phyloP scores from a whole-genome alignment of 1,284 basidiomycete genomes.

The Tilletia setariae region DNA sequence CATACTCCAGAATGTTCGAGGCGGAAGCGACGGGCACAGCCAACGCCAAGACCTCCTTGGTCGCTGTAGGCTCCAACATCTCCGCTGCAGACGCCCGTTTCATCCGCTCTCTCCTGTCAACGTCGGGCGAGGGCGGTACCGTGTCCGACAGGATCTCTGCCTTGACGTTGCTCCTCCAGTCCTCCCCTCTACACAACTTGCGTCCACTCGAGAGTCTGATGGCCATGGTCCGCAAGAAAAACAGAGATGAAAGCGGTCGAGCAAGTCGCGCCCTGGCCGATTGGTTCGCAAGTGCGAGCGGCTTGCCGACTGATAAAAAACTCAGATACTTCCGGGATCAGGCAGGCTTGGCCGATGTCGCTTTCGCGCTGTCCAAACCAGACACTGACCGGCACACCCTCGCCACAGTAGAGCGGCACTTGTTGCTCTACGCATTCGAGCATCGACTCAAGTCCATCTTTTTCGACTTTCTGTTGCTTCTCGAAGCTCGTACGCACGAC shows the following conservation, averaged over 20 bases:
- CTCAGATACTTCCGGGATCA: slow-evolving; percentile 88
- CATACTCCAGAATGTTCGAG: slow-evolving; percentile 37
- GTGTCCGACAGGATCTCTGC: slow-evolving; percentile 91
- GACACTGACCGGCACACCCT: slow-evolving; percentile 28
- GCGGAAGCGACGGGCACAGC: background rate
- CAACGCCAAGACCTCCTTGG: slow-evolving; percentile 38
- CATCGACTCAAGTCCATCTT: slow-evolving; percentile 97
- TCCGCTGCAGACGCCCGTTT: slow-evolving; percentile 49
- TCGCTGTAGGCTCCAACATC: slow-evolving; percentile 33
- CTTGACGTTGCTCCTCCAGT: slow-evolving; percentile 82
- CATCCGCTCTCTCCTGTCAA: slow-evolving; percentile 45
- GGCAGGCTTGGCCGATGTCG: slow-evolving; percentile 63
- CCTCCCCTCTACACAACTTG: slow-evolving; percentile 81
- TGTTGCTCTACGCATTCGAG: slow-evolving; percentile 86
- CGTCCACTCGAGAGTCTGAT: slow-evolving; percentile 60
- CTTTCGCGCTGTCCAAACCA: slow-evolving; percentile 54
- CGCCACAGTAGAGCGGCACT: slow-evolving; percentile 61
- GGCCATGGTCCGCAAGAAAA: slow-evolving; percentile 83
- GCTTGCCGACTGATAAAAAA: slow-evolving; percentile 65
- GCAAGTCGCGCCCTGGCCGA: slow-evolving; percentile 86
- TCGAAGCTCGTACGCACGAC: slow-evolving; percentile 85
- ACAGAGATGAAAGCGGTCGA: slow-evolving; percentile 83
- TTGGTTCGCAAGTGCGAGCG: slow-evolving; percentile 75
- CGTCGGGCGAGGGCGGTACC: slow-evolving; percentile 59
- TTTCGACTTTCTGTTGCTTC: slow-evolving; percentile 82